phyloP scores from a whole-genome alignment of 2,329 filamentous ascomycete species.

The Colletotrichum destructivum region DNA sequence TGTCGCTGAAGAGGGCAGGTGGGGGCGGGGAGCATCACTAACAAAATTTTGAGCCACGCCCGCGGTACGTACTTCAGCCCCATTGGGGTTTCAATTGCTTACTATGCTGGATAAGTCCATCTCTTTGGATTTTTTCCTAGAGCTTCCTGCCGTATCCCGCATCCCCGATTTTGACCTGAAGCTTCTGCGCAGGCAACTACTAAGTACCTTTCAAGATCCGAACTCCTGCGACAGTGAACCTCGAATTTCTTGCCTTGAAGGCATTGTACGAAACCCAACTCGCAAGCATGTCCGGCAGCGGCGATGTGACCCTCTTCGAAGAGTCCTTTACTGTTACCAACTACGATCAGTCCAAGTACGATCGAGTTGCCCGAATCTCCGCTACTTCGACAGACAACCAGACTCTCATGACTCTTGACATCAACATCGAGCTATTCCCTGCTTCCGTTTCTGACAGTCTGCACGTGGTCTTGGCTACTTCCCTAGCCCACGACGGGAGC shows the following conservation, averaged over 20 bases:
- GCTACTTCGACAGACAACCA: conserved; percentile 82
- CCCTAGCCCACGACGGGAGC: conserved; percentile 86
- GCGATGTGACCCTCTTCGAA: conserved; percentile 94
- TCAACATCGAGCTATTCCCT: conserved; percentile 94
- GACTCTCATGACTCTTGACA: conserved; percentile 87
- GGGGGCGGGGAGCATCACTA: conserved; percentile 39
- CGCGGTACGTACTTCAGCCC: background rate
- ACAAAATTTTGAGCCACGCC: conserved; percentile 35
- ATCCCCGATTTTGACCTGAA: background rate
- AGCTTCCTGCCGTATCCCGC: background rate
- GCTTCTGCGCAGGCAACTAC: background rate
- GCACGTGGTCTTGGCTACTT: conserved; percentile 86
- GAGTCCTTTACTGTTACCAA: conserved; percentile 88
- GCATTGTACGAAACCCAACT: background rate
- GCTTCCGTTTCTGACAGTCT: conserved; percentile 81
- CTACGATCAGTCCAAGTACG: conserved; percentile 90
- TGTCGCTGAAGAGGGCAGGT: conserved; percentile 46
- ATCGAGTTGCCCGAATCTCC: conserved; percentile 89
- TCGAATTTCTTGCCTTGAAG: background rate
- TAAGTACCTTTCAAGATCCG: background rate
- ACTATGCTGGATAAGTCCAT: conserved; percentile 19
- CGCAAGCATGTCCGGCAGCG: conserved; percentile 67
- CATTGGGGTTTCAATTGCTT: background rate
- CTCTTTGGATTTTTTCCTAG: conserved; percentile 14
- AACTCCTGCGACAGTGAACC: background rate